These are phyloP conservation scores for Kwoniella europaea DNA, from an alignment of 768 basidiomycete genomes.

Conservation along the genomic window DNA sequence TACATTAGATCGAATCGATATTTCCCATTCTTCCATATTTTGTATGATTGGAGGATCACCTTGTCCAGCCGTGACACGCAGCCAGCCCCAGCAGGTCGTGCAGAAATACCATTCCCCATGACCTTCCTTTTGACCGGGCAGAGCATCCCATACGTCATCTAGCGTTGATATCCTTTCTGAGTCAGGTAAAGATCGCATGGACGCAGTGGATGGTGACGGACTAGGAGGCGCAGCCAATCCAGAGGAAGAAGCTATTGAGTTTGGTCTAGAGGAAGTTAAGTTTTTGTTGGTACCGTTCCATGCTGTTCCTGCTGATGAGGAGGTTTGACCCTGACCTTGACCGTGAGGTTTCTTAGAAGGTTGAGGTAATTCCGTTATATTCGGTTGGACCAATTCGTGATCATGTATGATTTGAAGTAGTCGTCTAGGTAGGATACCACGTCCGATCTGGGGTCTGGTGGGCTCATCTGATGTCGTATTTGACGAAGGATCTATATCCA, in stretches of 20 bases:
- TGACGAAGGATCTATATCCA: constrained; percentile 25
- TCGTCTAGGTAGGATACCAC: constrained; percentile 41
- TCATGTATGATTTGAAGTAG: constrained; percentile 37
- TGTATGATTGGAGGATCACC: constrained; percentile 15
- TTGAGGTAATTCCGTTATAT: constrained; percentile 33
- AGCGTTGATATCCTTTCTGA: constrained; percentile 21
- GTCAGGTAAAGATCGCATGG: constrained; percentile 10
- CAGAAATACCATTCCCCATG: constrained; percentile 50
- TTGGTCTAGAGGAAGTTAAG: constrained; percentile 6
- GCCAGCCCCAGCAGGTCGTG: constrained; percentile 47
- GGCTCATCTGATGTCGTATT: neutral
- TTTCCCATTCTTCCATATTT: constrained; percentile 32
- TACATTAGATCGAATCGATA: neutral
- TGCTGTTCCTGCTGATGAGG: constrained; percentile 1
- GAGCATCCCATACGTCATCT: constrained; percentile 44
- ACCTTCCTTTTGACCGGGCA: constrained; percentile 33
- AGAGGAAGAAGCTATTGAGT: constrained; percentile 5
- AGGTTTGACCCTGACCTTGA: neutral
- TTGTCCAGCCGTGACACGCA: constrained; percentile 28
- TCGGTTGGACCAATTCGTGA: constrained; percentile 46
- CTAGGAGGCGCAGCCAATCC: constrained; percentile 13
- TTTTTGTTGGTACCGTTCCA: constrained; percentile 13
- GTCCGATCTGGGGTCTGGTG: constrained; percentile 42
- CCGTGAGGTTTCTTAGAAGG: constrained; percentile 17
- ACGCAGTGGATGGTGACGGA: constrained; percentile 19